These are phyloP conservation scores for Phalaenopsis aphrodite DNA, from an alignment of 106 monocot genomes.

Conservation along the genomic window DNA sequence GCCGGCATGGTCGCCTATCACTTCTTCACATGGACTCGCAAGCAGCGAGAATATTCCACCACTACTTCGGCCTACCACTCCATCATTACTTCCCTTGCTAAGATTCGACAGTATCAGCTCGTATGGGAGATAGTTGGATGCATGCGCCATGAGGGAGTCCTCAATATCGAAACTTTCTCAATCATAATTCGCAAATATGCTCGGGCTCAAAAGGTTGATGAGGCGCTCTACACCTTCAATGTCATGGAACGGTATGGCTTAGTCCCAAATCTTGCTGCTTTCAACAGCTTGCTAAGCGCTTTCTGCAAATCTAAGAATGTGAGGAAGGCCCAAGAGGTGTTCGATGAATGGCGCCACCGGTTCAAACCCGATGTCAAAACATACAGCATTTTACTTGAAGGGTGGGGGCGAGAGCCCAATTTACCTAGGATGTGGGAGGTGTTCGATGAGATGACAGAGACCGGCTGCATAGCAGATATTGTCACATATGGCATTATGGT, in stretches of 20 bases:
- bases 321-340: conserved; percentile 83
- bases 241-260: conserved; percentile 80
- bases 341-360: conserved; percentile 52
- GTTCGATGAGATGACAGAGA: conserved; percentile 44
- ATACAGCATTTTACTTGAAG: conserved; percentile 83
- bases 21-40: conserved; percentile 78
- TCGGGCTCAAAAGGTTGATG: conserved; percentile 69
- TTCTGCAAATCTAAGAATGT: conserved; percentile 91
- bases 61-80: conserved; percentile 63
- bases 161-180: conserved; percentile 81
- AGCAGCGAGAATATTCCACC: conserved; percentile 46
- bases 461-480: conserved; percentile 66
- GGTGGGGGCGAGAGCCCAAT: conserved; percentile 89
- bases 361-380: conserved; percentile 74
- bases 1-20: conserved; percentile 83
- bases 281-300: conserved; percentile 76
- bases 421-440: conserved; percentile 71
- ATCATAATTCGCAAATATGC: conserved; percentile 86
- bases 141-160: conserved; percentile 54
- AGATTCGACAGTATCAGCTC: conserved; percentile 79
- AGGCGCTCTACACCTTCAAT: conserved; percentile 81
- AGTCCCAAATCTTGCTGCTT: conserved; percentile 47
- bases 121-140: conserved; percentile 77
- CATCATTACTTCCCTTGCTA: conserved; percentile 72
- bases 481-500: conserved; percentile 97